phyloP scores from a whole-genome alignment of 1,284 basidiomycete species.

The Tetrapyrgos nigripes region DNA sequence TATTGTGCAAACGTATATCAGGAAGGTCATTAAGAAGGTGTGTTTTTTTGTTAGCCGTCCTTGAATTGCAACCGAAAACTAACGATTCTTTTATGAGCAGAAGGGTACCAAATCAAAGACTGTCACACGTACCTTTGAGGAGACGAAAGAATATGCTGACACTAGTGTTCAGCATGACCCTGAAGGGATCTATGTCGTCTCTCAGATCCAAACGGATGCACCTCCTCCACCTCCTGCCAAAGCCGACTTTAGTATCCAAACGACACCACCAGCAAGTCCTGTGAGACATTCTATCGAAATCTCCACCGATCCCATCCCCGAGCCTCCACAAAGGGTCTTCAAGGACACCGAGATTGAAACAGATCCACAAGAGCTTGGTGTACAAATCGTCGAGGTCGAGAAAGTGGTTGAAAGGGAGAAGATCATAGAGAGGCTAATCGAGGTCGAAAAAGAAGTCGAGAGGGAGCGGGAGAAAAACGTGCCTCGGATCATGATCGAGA shows the following conservation, averaged over 20 bases:
- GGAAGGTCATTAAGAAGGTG: conserved; percentile 71
- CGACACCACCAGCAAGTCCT: conserved; percentile 25
- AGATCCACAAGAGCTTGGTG: conserved; percentile 21
- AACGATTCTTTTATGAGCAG: neutral
- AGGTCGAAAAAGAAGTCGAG: conserved; percentile 1
- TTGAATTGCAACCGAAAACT: conserved; percentile 51
- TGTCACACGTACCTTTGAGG: conserved; percentile 58
- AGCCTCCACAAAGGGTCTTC: conserved; percentile 3
- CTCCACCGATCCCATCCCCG: conserved; percentile 24
- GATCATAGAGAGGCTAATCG: neutral
- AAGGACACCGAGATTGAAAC: conserved; percentile 35
- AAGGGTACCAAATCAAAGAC: neutral
- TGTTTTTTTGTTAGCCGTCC: conserved; percentile 29
- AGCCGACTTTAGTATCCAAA: conserved; percentile 30
- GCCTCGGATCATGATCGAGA: conserved; percentile 48
- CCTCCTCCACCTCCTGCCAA: neutral
- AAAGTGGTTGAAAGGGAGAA: neutral
- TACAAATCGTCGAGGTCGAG: neutral
- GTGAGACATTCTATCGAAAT: conserved; percentile 22
- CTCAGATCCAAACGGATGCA: conserved; percentile 47
- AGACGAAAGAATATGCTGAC: conserved; percentile 75
- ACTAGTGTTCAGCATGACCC: conserved; percentile 70
- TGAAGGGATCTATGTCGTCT: conserved; percentile 52
- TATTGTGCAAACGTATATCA: conserved; percentile 83
- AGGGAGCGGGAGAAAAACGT: conserved; percentile 15